Evolutionary conservation across 805 yeast species (phyloP), one percentile per base, ranked within the genome.

Genomic region (Candida argentea): DNA sequence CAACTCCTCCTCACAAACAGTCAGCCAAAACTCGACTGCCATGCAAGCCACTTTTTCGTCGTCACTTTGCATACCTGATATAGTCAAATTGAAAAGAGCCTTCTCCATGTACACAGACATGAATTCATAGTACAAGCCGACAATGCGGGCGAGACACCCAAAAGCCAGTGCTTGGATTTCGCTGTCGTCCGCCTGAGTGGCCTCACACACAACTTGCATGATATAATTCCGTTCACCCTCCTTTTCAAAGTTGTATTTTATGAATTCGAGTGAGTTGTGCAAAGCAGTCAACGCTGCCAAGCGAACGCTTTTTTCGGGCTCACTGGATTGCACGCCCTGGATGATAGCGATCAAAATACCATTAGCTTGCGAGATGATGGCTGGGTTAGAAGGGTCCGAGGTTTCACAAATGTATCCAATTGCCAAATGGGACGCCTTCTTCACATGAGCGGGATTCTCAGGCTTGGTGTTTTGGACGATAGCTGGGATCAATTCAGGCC

Each of bases 1-100:
- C 37, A 82, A 67, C 56, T 91, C 98, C 49, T 81, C 95, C 61
- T 91, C 98, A 62, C 97, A 87, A n/a, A 91, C 91, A n/a, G 98
- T 85, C 34, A 89, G 76, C 98, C 98, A 91, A 53, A 91, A 89
- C 60, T 91, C 98, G 33, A 91, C 91, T 17, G 98, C 96, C 96
- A 89, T 87, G 50, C 96, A 85, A 1, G 95, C 80, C 17, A 91
- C 97, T 43, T 73, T 73, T 44, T 82, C 94, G 57, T 84, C 80
- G 19, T 59, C 48, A 32, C 85, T 77, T 55, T 78, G 78, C 95
- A 91, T 91, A 24, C 97, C 96, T 13, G 76, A 59, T 24, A 89
- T 86, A 4, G 97, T 87, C 34, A 91, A 67, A 11, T 85, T 84
- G 43, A 81, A 91, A 29, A 91, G 61, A 2, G 98, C 98, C 62